These are phyloP conservation scores for Penicillium coffeae DNA, from an alignment of 495 filamentous ascomycete species.

Conservation along the genomic window DNA sequence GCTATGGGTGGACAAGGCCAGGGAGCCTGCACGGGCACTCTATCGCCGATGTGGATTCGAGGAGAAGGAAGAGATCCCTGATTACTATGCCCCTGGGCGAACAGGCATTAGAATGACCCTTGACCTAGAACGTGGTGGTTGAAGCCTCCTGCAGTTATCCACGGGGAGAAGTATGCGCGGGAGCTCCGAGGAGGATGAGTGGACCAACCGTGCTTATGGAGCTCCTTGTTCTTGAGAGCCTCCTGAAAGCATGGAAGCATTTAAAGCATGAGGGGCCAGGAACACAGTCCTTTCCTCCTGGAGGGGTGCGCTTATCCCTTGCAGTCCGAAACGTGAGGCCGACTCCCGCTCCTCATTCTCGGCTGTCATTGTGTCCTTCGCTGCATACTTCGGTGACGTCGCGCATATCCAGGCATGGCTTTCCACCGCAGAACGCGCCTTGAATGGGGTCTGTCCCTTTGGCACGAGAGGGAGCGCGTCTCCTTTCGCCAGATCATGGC, in stretches of 20 bases:
- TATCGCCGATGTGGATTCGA: constrained; percentile 51
- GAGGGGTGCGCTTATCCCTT: constrained; percentile 34
- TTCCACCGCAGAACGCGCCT: constrained; percentile 31
- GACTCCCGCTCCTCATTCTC: constrained; percentile 20
- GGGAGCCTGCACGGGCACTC: constrained; percentile 45
- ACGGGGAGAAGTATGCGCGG: too few species aligned
- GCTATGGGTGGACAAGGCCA: constrained; percentile 58
- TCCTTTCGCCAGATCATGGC: constrained; percentile 20
- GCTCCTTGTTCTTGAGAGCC: constrained; percentile 6
- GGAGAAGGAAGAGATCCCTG: constrained; percentile 45
- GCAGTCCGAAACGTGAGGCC: constrained; percentile 36
- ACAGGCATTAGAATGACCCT: constrained; percentile 54
- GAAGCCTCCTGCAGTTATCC: constrained; percentile 20
- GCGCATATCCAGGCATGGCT: constrained; percentile 48
- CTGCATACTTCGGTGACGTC: constrained; percentile 42
- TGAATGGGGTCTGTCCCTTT: constrained; percentile 37
- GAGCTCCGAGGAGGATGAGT: neutral
- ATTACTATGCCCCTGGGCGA: constrained; percentile 57
- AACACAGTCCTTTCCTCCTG: constrained; percentile 25
- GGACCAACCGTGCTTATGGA: neutral
- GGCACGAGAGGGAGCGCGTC: constrained; percentile 25
- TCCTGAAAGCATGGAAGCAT: constrained; percentile 14
- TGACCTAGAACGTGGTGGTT: constrained; percentile 32
- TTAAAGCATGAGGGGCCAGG: constrained; percentile 18
- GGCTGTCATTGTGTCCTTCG: constrained; percentile 30